Evolutionary conservation across 805 yeast species (phyloP), one percentile per base, ranked within the genome.

Genomic region (Wickerhamiella slavikovae): DNA sequence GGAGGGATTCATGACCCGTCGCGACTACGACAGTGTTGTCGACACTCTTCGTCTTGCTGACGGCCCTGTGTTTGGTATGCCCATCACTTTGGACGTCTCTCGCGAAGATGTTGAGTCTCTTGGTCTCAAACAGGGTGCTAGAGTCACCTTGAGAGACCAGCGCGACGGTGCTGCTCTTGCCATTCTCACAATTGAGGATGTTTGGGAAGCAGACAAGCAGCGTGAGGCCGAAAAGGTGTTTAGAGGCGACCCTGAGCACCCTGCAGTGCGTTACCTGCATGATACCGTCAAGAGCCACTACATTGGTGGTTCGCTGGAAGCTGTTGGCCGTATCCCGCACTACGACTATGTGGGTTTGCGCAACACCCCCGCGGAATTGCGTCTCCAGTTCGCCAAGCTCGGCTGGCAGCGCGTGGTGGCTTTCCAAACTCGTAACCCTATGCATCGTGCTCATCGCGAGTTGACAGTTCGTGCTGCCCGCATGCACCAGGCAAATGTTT

Each of bases 401-500:
- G 74, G 78, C 40, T 83, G 95, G 95, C 65, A 68, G 45, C 64
- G 70, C 45, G 77, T 83, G 32, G 96, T 83, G 28, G 96, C 96
- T 20, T 83, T 83, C 73, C 96, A 83, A 60, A 83, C 96, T 25
- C 70, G 96, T 61, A 83, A 83, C 60, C 96, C 96, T 42, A 85
- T 83, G 95, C 96, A 83, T 56, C 71, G 96, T 53, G 96, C 96
- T 20, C 96, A 83, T 55, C 68, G 95, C 52, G 96, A 83, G 55
- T 62, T 83, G 47, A 83, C 96, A 11, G 92, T 83, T 27, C 68
- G 95, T 45, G 96, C 95, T 22, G 95, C 96, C n/a, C 68, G 82
- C 46, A 89, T 78, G 41, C 70, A 80, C 41, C 74, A 80, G 40
- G 82, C 85, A 27, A 74, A 77, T 39, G 74, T 83, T 32, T 64